Evolutionary conservation across 2,329 filamentous ascomycete species (phyloP), one percentile per base, ranked within the genome.

Genomic region (Aureobasidium sp.): DNA sequence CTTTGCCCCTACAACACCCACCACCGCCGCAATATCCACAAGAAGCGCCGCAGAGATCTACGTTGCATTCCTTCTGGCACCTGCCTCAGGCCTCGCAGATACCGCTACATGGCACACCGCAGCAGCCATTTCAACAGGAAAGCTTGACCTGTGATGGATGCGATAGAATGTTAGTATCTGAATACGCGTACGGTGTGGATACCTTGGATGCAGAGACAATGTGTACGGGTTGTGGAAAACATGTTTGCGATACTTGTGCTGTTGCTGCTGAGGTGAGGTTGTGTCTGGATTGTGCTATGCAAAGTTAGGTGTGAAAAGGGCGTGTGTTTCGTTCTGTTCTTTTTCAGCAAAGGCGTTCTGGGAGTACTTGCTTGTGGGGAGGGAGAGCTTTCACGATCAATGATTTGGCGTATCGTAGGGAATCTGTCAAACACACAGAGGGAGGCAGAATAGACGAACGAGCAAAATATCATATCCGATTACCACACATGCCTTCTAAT

Each of bases 1-100:
- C 73, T 29, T 63, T 70, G 1, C 64, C 64, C 0, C 69, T 70
- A 7, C 54, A 61, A 3, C 27, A 38, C 47, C 4, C 68, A 70
- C 27, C 67, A 69, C 19, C 67, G 58, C 13, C 70, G 1, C 66
- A 69, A 35, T 35, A 35, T 19, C 45, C 25, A n/a, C 38, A 42
- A 11, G 67, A 60, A 17, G 65, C 43, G 9, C 17, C 64, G 13
- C 77, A 78, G 61, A 74, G 73, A 60, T 78, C 74, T 11, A 79
- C 76, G 2, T 67, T 79, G 1, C 77, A 79, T 61, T 69, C 72
- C 2, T 79, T 79, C 66, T 79, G 77, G 77, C 72, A 71, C 11
- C 69, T 79, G 1, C 65, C 71, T 8, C 69, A 72, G 17, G 66
- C 69, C 3, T 27, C 57, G 3, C 46, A 70, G 68, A 7, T 57